Evolutionary conservation across 805 yeast genomes (phyloP).

Genomic region (Helenozyma rhizophorensis): DNA sequence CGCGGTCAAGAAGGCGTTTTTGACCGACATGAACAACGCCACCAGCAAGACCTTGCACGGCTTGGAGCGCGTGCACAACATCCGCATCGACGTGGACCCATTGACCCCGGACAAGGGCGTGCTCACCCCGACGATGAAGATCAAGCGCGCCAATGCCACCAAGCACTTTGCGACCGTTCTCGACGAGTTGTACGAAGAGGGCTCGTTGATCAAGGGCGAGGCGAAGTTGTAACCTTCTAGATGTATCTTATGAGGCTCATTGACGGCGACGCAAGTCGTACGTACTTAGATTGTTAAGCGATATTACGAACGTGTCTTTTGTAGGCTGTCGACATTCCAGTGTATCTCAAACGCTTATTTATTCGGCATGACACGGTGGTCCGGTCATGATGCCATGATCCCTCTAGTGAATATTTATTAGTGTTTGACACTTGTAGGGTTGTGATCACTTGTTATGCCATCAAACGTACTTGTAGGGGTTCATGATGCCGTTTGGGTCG

Average conservation of each 20-base stretch:
- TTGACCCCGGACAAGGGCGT: conserved; percentile 56
- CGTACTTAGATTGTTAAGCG: no score
- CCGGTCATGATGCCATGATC: no score
- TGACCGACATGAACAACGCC: conserved; percentile 34
- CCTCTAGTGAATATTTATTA: no score
- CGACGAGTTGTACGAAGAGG: conserved; percentile 18
- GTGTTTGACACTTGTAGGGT: background rate
- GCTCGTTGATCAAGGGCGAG: conserved; percentile 26
- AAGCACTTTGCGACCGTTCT: conserved; percentile 17
- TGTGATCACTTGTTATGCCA: background rate
- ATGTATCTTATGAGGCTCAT: no score
- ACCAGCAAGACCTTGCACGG: conserved; percentile 44
- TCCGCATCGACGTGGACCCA: conserved; percentile 53
- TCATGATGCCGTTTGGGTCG: conserved; percentile 89
- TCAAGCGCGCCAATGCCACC: conserved; percentile 37
- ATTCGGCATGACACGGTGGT: no score
- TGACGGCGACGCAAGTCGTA: no score
- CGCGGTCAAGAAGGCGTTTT: conserved; percentile 27
- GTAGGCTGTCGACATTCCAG: no score
- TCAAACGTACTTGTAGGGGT: conserved; percentile 87
- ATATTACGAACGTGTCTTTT: no score
- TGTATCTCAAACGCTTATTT: no score
- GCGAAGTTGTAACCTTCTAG: conserved; percentile 16
- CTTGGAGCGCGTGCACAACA: conserved; percentile 59
- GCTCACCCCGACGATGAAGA: conserved; percentile 62